These are phyloP conservation scores for Kodamaea sagamina DNA, from an alignment of 805 yeast genomes.

Conservation along the genomic window DNA sequence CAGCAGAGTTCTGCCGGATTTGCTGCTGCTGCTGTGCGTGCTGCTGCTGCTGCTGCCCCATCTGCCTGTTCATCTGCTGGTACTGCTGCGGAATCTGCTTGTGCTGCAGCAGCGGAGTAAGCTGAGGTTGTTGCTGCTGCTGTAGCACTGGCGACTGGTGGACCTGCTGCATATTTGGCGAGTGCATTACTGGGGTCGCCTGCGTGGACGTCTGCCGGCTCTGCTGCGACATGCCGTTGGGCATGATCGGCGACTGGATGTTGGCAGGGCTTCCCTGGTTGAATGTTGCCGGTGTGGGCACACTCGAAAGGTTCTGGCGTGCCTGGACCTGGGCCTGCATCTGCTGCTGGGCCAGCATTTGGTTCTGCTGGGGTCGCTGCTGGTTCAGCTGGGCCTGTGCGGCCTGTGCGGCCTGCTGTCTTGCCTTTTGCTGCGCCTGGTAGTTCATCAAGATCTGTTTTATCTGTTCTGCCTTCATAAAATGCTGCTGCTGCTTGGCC, in stretches of 20 bases:
- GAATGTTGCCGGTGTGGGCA: constrained; percentile 5
- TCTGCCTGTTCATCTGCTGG: constrained; percentile 9
- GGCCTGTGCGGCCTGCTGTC: constrained; percentile 14
- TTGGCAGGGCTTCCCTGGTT: constrained; percentile 11
- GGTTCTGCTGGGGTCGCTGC: constrained; percentile 18
- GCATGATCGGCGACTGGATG: constrained; percentile 13
- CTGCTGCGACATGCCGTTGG: constrained; percentile 12
- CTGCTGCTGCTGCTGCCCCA: constrained; percentile 2
- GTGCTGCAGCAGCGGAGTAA: constrained; percentile 7
- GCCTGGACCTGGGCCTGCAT: constrained; percentile 8
- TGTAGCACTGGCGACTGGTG: constrained; percentile 16
- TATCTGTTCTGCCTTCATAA: constrained; percentile 62
- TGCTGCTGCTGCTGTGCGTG: constrained; percentile 8
- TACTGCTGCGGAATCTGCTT: constrained; percentile 13
- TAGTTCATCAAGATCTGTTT: constrained; percentile 60
- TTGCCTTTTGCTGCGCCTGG: constrained; percentile 44
- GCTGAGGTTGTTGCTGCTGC: constrained; percentile 13
- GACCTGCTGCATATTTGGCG: constrained; percentile 14
- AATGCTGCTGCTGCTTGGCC: constrained; percentile 62
- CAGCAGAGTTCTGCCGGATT: constrained; percentile 1
- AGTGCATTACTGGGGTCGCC: constrained; percentile 15
- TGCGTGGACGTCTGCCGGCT: constrained; percentile 14
- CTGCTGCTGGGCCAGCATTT: constrained; percentile 19
- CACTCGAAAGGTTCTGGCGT: constrained; percentile 6
- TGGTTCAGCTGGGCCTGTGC: constrained; percentile 21